Base-by-base conservation (phyloP, 768 basidiomycete species). In the Coprinopsis strossmayeri region DNA sequence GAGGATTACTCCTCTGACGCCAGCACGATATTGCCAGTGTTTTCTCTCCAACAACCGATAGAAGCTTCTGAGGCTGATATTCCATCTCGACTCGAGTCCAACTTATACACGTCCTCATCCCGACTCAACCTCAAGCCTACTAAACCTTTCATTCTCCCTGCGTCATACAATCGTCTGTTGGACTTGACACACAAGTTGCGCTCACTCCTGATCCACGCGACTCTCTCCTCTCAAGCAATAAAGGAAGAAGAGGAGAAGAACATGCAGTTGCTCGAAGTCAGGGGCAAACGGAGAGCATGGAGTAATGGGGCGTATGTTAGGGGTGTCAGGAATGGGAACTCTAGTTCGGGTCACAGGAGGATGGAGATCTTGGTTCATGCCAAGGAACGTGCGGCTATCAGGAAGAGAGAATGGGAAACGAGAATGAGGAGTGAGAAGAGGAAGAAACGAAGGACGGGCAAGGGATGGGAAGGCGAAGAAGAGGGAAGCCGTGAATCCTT, bases 251-350 rank as follows among this genome's bases (percentile, higher is more conserved):
- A 51, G 21, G 24, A 46, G 23, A 25, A 35, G 23, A 13, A 28
- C 10, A 67, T 70, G 23, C 61, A 65, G 13, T 61, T 78, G 4
- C 66, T 87, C 20, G 82, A 83, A 59, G 69, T 77, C 34, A 75
- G 74, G 53, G 76, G 78, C 27, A 71, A 77, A 32, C 71, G 86
- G 25, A 70, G 83, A 9, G 85, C 85, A 5, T 88, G 85, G 85
- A 69, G 78, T 46, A 78, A 77, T 52, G 68, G 73, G 28, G 70
- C 72, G 17, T 69, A 76, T 37, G 53, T 55, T 13, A 25, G 48
- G 51, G 51, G 52, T 9, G 48, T 50, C 23, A 9, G 5, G 4
- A 26, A 25, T 49, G 45, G 44, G 43, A 46, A 28, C 53, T 57
- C 5, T 52, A 55, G 5, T 44, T 49, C 17, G 44, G 57, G 7